A percentile compares a stretch with the other conserved stretches of the same genome.
phyloP scores from a whole-genome alignment of 768 basidiomycete species.

The Agaricus sinodeliciosus region DNA sequence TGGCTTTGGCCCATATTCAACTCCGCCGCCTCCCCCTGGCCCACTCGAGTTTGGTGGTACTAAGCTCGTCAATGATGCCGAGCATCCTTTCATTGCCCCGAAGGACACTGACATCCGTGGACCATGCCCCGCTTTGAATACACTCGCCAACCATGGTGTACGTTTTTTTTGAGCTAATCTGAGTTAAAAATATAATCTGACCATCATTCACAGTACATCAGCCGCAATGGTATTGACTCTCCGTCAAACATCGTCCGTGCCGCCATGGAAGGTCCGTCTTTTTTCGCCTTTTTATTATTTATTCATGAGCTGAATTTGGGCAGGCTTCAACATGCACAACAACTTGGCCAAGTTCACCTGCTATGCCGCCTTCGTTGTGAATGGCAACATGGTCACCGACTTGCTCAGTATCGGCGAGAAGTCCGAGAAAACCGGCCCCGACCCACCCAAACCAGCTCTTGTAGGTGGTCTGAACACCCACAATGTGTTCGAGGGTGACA shows the following conservation, averaged over 20 bases:
- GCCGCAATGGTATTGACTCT: constrained; percentile 8
- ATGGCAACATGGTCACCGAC: constrained; percentile 6
- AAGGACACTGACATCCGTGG: constrained; percentile 10
- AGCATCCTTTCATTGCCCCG: constrained; percentile 14
- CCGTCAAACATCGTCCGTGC: constrained; percentile 10
- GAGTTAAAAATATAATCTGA: neutral
- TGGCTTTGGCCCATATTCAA: no score
- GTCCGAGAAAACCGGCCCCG: neutral
- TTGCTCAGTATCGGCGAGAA: constrained; percentile 8
- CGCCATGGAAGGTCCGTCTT: constrained; percentile 11
- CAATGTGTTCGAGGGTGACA: constrained; percentile 3
- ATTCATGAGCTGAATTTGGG: neutral
- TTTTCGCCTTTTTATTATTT: neutral
- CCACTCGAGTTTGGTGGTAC: constrained; percentile 7
- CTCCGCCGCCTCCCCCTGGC: neutral
- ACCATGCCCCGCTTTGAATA: constrained; percentile 16
- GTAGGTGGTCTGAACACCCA: constrained; percentile 10
- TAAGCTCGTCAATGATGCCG: constrained; percentile 8
- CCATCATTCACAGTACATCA: constrained; percentile 7
- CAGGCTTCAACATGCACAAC: constrained; percentile 11
- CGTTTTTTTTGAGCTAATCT: neutral
- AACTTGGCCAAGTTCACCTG: neutral
- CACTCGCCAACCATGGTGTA: constrained; percentile 15
- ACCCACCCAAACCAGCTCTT: neutral
- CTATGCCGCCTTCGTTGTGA: constrained; percentile 6